Base-by-base conservation (phyloP, 192 early-diverging fungal species). In the Backusella psychrophila region DNA sequence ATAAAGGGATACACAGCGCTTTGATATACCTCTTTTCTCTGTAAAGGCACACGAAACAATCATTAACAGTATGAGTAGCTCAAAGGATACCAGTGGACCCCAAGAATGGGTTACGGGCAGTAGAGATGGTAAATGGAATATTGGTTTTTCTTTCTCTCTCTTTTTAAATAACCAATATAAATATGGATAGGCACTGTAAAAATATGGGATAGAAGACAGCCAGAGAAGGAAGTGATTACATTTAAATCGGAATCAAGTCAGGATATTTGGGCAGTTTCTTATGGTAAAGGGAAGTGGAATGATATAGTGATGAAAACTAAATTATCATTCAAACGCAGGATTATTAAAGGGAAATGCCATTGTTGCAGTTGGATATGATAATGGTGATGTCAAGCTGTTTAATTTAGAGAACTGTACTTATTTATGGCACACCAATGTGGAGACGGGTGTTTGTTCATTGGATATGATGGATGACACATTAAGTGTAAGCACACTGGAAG, bases 331-430 rank as follows among this genome's bases (percentile, higher is more conserved):
- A 0, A 11, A n/a, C 41, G 1, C 73, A 53, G 73, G 31, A 11
- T 17, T 59, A 34, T 39, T 52, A 34, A 38, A 70, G 15, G 49
- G 66, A 36, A 66, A 75, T 41, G 23, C 66, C 31, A 15, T 73
- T 8, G 52, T 94, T 33, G 85, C 86, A 23, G 87, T 89, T 8
- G 92, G 92, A 15, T 94, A 93, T 78, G 92, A 93, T 67, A 93
- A 93, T 75, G 92, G 92, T 12, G 89, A 91, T 75, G 80, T 94
- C 2, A 89, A 91, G 72, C 67, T 93, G 74, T 93, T 94, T 80
- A 90, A 93, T 83, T 75, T 93, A 29, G 69, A 84, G 12, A 75
- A 80, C 56, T 89, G 89, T 81, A 78, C 72, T 63, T 74, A 90
- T 31, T 66, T 89, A 12, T 94, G 90, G 89, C 88, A 90, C 75